Evolutionary conservation across 306 rosid genomes (phyloP), one percentile per base, ranked within the genome.

Genomic region (Sechiopsis laciniata): DNA sequence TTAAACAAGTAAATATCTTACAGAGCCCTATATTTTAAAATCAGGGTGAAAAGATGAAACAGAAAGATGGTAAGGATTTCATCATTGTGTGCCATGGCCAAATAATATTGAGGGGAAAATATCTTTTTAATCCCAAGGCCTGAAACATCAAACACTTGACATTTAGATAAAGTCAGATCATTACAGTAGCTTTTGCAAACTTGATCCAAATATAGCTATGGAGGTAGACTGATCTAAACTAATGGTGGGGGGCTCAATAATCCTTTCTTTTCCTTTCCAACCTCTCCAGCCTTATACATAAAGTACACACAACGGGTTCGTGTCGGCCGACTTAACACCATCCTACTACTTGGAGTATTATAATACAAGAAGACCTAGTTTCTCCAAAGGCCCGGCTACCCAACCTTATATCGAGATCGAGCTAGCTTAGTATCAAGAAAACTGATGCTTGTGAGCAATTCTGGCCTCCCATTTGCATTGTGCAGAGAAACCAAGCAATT

Each of bases 331-430:
- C 6, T 42, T 2, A 65, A 65, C 10, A 40, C 8, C 24, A 42
- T 6, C 29, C 35, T 45, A 66, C 72, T 66, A 42, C 72, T 19
- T 66, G 72, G 32, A 17, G 54, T 19, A 45, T 63, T 62, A 45
- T 66, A 19, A 66, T 20, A 66, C 72, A 66, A 17, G 32, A 11
- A 35, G 55, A 45, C 72, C 72, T 61, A 61, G 46, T 14, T 26
- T 29, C 66, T 60, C 19, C 14, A 3, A 16, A 22, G 46, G 67
- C n/a, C 35, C 5, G 3, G 3, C 55, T 63, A n/a, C n/a, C 70
- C 54, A n/a, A 37, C 70, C 54, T 48, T 37, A 64, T 64, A 35
- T 2, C 21, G 22, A 35, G 21, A 62, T 62, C 12, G 14, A n/a
- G 70, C 3, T 61, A 10, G 71, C 71, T 66, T 37, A 42, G n/a